These are phyloP conservation scores for Cubamyces sp. DNA, from an alignment of 768 basidiomycete species.

Conservation along the genomic window DNA sequence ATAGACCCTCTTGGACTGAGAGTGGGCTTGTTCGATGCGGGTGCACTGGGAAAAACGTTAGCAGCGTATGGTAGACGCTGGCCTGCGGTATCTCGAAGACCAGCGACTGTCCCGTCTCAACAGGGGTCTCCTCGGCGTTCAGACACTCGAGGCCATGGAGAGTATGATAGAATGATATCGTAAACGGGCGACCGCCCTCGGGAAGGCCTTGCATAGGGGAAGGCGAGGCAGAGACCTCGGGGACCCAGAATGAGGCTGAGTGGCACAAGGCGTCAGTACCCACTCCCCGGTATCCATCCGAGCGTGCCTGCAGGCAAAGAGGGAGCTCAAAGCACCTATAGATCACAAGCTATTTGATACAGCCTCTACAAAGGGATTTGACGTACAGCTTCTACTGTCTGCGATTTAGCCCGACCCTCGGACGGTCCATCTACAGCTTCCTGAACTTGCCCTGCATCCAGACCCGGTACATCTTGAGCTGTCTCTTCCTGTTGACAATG, in stretches of 20 bases:
- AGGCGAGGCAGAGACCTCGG: neutral
- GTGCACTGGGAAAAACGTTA: no score
- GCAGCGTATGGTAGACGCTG: no score
- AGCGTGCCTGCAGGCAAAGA: neutral
- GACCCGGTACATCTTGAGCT: conserved; percentile 96
- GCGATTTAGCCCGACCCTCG: neutral
- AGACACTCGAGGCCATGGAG: no score
- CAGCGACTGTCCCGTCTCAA: no score
- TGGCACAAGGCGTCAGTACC: neutral
- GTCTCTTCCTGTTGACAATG: conserved; percentile 90
- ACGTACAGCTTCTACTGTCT: neutral
- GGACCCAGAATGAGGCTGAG: neutral
- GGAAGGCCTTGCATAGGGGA: neutral
- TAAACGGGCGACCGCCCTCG: no score
- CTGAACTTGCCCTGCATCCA: conserved; percentile 91
- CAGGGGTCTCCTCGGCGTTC: no score
- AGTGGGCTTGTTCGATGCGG: no score
- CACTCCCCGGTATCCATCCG: no score
- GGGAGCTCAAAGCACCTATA: neutral
- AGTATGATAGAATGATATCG: no score
- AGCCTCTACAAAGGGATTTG: neutral
- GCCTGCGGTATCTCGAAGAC: no score
- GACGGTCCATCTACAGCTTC: conserved; percentile 41
- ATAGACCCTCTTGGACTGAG: no score
- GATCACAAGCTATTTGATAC: neutral